Evolutionary conservation across 2,329 filamentous ascomycete species (phyloP).

Genomic region (Hypomyces perniciosus): DNA sequence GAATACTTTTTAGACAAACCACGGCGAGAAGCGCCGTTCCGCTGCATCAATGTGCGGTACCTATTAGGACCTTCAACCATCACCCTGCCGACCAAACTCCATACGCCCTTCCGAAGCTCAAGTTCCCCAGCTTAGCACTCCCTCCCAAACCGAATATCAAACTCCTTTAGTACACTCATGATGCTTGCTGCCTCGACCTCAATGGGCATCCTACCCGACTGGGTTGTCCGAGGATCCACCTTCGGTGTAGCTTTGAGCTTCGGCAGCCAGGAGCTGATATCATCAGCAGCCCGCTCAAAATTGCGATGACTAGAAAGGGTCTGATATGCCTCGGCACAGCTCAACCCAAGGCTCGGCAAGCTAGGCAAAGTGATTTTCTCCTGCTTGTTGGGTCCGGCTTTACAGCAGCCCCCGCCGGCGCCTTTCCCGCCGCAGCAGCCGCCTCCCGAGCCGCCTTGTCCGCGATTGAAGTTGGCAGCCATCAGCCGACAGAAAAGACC

Average conservation of each 20-base stretch:
- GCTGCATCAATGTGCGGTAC: too few relatives aligned
- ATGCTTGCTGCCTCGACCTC: conserved; percentile 80
- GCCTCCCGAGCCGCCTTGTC: conserved; percentile 24
- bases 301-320: conserved; percentile 71
- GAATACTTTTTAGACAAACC: too few relatives aligned
- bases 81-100: background rate
- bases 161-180: conserved; percentile 78
- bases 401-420: conserved; percentile 60
- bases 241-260: conserved; percentile 58
- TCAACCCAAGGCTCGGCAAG: conserved; percentile 52
- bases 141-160: conserved; percentile 65
- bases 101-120: conserved; percentile 7
- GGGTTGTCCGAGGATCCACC: conserved; percentile 23
- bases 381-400: conserved; percentile 26
- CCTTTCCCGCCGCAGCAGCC: conserved; percentile 62
- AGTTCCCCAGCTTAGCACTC: conserved; percentile 24
- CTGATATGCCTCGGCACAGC: conserved; percentile 72
- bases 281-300: conserved; percentile 66
- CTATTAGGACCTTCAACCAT: background rate
- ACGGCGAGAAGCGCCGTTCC: too few relatives aligned
- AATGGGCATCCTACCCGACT: conserved; percentile 50
- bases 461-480: conserved; percentile 56
- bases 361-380: conserved; percentile 32
- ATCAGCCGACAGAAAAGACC: conserved; percentile 79
- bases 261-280: conserved; percentile 70